Base-by-base conservation (phyloP, 805 yeast species). In the Blastobotrys chiropterorum region DNA sequence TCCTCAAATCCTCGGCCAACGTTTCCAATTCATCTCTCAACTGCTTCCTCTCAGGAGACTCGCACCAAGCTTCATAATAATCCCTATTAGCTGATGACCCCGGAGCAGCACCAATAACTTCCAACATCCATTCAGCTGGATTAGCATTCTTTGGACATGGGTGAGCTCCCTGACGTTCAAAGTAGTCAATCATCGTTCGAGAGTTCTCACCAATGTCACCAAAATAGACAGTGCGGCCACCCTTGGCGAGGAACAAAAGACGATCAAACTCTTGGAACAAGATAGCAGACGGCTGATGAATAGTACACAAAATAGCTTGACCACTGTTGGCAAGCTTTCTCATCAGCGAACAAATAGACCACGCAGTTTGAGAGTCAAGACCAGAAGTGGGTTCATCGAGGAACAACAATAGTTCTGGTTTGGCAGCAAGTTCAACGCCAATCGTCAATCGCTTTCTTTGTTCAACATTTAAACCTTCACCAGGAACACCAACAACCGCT, bases 71-170 rank as follows among this genome's bases (percentile, higher is more conserved):
- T 62, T 85, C 83, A 62, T 86, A 59, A 61, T 64, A 67, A 47
- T 68, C 69, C 17, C 52, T 48, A 21, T 52, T 58, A 11, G 69
- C 67, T 8, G 51, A 52, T 7, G 68, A 60, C 19, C 68, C 72
- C 47, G 70, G 71, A 42, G 66, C 71, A 51, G 72, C 74, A 31
- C 78, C 75, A 50, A 65, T 62, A n/a, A 60, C 63, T 56, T 85
- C 85, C 68, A 89, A 73, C 95, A 89, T 89, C 94, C 95, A 89
- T 71, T 88, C 96, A 13, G 90, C 92, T 31, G 92, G 94, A 58
- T 86, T 86, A 3, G 87, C 89, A 42, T 74, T 73, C 4, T 73
- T 70, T 17, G 90, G 90, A 70, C 90, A 85, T 51, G 72, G 71
- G 21, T 74, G 77, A 42, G 90, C 80, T 50, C 89, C 90, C 57